Base-by-base conservation (phyloP, 768 basidiomycete genomes). In the Naganishia onofrii region DNA sequence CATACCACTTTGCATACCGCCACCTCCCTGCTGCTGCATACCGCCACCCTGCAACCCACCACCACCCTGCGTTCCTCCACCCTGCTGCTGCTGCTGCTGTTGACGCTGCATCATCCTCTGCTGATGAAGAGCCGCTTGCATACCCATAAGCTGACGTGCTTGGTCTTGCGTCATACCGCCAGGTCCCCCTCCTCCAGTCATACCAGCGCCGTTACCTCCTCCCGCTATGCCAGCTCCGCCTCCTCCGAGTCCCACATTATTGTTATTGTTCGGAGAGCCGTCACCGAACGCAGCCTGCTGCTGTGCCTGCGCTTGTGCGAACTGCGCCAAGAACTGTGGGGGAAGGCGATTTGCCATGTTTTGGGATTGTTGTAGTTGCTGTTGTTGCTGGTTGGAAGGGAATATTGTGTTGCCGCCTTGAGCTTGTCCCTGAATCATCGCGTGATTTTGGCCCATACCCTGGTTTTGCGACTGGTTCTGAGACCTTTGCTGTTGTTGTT, bases 61-160 rank as follows among this genome's bases (percentile, higher is more conserved):
- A 21, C 44, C 48, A 26, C 32, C 29, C 26, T 46, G 60, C 38
- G 13, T 21, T 3, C 26, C 38, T 29, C 38, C 34, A 10, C 54
- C 54, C 42, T 46, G 42, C 23, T 42, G 38, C 38, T 60, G 34
- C 26, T 38, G 36, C 38, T 46, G 46, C 46, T 46, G 46, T 17
- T 63, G 60, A 21, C 42, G 60, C 42, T 63, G 60, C 36, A 42
- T 34, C n/a, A 63, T 44, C 7, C 60, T 4, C 26, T 63, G 60
- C 19, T 63, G 60, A 10, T n/a, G 15, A 5, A 63, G 15, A n/a
- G 60, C 60, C 38, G 36, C 34, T 26, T 63, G 60, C 60, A 63
- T 63, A 42, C 21, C 38, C 60, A 42, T 23, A 6, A 44, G 3
- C 12, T 31, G n/a, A 10, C 60, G 36, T 19, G 60, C 60, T 44